A percentile compares a stretch with the other conserved stretches of the same genome.
These are phyloP conservation scores for Aegilops tauschii DNA, from an alignment of 176 grass and related monocot species.

Conservation along the genomic window DNA sequence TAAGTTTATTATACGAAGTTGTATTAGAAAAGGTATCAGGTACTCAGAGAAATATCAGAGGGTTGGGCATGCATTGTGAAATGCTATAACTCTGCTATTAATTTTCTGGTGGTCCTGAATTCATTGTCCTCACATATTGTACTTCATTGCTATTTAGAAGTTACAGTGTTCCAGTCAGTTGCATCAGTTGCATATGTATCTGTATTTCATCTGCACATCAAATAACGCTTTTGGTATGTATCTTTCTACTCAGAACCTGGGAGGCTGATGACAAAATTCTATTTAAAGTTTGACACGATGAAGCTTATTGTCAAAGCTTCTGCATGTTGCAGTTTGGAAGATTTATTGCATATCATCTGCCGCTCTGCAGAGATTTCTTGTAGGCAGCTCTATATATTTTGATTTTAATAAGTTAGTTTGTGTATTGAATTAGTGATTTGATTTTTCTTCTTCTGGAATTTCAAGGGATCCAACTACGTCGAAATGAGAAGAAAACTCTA, in stretches of 20 bases:
- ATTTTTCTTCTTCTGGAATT: slow-evolving; percentile 27
- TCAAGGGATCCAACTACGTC: slow-evolving; percentile 92
- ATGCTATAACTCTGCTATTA: background rate
- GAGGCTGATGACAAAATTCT: slow-evolving; percentile 95
- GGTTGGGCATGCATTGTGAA: slow-evolving; percentile 19
- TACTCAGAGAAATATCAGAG: background rate
- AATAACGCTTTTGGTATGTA: slow-evolving; percentile 19
- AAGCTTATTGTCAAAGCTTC: slow-evolving; percentile 92
- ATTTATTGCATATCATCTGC: slow-evolving; percentile 78
- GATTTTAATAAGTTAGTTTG: slow-evolving; percentile 1
- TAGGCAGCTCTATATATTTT: slow-evolving; percentile 50
- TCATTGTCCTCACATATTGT: background rate
- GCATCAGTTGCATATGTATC: background rate
- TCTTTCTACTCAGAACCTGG: slow-evolving; percentile 77
- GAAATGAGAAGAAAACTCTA: slow-evolving; percentile 88
- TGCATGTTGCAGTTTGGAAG: slow-evolving; percentile 75
- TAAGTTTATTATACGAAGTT: background rate
- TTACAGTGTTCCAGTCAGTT: background rate
- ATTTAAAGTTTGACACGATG: slow-evolving; percentile 95
- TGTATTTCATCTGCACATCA: slow-evolving; percentile 13
- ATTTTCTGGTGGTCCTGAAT: slow-evolving; percentile 15
- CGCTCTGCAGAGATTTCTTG: slow-evolving; percentile 86
- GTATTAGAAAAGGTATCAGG: background rate
- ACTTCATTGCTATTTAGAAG: background rate
- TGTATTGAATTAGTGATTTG: slow-evolving; percentile 1